Base-by-base conservation (phyloP, 75 land plant species). In the Pinus tabuliformis region DNA sequence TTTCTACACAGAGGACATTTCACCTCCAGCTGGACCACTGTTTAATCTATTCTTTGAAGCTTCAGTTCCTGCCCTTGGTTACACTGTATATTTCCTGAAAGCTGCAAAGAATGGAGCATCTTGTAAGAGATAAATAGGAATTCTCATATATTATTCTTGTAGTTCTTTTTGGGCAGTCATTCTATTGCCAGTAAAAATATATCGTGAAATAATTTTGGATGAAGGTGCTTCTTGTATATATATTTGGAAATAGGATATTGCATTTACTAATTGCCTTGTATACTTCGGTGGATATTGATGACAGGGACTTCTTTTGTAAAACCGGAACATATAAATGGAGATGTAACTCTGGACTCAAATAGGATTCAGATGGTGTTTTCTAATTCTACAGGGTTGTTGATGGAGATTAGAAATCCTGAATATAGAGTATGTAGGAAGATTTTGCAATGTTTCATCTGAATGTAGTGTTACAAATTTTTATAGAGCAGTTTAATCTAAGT, bases 1-100 rank as follows among this genome's bases (percentile, higher is more conserved):
- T 52, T 75, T 63, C 45, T 81, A 91, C 83, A 81, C 79, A 17
- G 75, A 73, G 91, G 89, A 86, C 12, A 68, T 59, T 52, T 78
- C 83, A 45, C 74, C 86, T 21, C 73, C 58, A 61, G 74, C 4
- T 18, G 60, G 70, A 17, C 83, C 84, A 12, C 85, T 74, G 59
- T 91, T 79, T 77, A 89, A 87, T 91, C 93, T 93, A 77, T 90
- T 78, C 24, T 91, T 93, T 82, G 76, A 84, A 81, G 93, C 82
- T 58, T 57, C 93, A 62, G 85, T 86, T 64, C 95, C 95, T 20
- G 84, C 95, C 45, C 86, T 93, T 80, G 95, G 95, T 78, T 86
- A 72, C 52, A 28, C n/a, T 72, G 74, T 72, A n/a, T 72, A 72
- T 72, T 56, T 12, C 74, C 11, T 72, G 28, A 72, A 72, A 72